A percentile compares a stretch with the other conserved stretches of the same genome.
These are phyloP conservation scores for Fusarium sp. DNA, from an alignment of 2,329 filamentous ascomycete genomes.

Conservation along the genomic window DNA sequence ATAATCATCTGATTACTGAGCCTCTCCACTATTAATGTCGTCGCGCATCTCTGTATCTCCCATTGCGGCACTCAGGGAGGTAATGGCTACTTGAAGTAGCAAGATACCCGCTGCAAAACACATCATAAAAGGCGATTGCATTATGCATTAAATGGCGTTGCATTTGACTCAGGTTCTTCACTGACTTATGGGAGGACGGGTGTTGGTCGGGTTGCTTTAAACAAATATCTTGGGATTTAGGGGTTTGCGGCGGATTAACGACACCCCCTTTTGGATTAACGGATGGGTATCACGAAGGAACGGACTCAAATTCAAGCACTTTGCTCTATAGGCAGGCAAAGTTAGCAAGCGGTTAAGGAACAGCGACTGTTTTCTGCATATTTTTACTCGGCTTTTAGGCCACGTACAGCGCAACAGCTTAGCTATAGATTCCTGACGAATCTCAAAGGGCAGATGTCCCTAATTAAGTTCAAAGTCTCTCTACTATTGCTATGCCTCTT, in stretches of 20 bases:
- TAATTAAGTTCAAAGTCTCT: background rate
- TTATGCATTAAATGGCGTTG: constrained; percentile 49
- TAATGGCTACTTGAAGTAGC: constrained; percentile 25
- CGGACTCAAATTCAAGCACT: constrained; percentile 9
- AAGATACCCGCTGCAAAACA: constrained; percentile 40
- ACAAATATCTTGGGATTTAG: constrained; percentile 31
- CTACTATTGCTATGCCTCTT: background rate
- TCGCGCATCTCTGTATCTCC: constrained; percentile 7
- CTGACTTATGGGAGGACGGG: constrained; percentile 34
- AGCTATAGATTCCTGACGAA: constrained; percentile 24
- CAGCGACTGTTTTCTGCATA: constrained; percentile 34
- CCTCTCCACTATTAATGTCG: background rate
- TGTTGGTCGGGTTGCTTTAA: constrained; percentile 43
- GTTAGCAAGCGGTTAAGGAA: constrained; percentile 18
- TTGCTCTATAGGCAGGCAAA: constrained; percentile 18
- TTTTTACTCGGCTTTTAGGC: constrained; percentile 6
- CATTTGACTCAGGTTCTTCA: constrained; percentile 42
- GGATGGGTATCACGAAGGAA: constrained; percentile 31
- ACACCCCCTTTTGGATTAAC: constrained; percentile 33
- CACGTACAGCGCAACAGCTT: constrained; percentile 14
- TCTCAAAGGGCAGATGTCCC: constrained; percentile 2
- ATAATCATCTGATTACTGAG: background rate
- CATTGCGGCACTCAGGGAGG: constrained; percentile 13
- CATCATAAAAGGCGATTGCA: constrained; percentile 40
- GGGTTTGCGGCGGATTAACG: constrained; percentile 23